These are phyloP conservation scores for Lanmaoa rubissima DNA, from an alignment of 768 basidiomycete genomes.

Conservation along the genomic window DNA sequence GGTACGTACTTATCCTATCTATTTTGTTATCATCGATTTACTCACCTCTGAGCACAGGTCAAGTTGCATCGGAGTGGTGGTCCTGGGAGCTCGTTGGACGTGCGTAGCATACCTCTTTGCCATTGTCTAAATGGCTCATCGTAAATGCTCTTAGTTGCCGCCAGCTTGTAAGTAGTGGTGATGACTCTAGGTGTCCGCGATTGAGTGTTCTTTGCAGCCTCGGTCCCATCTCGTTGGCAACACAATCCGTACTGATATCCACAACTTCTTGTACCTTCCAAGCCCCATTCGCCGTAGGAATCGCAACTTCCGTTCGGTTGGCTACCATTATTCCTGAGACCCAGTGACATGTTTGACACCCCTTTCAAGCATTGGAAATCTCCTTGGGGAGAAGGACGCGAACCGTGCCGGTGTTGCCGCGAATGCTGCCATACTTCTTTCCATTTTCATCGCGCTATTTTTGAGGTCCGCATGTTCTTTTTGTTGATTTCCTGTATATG, in stretches of 20 bases:
- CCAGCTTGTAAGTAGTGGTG: slow-evolving; percentile 43
- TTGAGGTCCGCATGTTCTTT: slow-evolving; percentile 46
- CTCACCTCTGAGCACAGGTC: slow-evolving; percentile 39
- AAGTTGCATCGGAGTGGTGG: slow-evolving; percentile 94
- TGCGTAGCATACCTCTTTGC: slow-evolving; percentile 10
- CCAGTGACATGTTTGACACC: neutral
- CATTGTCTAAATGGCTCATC: neutral
- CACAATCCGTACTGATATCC: slow-evolving; percentile 81
- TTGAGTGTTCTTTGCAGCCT: slow-evolving; percentile 45
- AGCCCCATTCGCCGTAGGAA: slow-evolving; percentile 75
- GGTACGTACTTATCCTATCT: slow-evolving; percentile 36
- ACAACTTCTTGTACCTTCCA: slow-evolving; percentile 78
- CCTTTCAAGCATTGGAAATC: slow-evolving; percentile 72
- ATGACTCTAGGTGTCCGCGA: neutral
- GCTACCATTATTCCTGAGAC: slow-evolving; percentile 13
- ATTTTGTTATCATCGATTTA: neutral
- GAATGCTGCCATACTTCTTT: slow-evolving; percentile 63
- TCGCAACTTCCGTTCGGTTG: slow-evolving; percentile 83
- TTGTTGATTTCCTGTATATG: neutral
- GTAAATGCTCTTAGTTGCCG: slow-evolving; percentile 40
- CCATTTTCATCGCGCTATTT: slow-evolving; percentile 54
- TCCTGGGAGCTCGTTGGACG: slow-evolving; percentile 84
- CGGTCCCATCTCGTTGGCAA: slow-evolving; percentile 78
- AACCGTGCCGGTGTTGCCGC: slow-evolving; percentile 69
- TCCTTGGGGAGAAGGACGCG: slow-evolving; percentile 78